These are phyloP conservation scores for Tolypocladium guangdongense DNA, from an alignment of 2,329 filamentous ascomycete genomes.

Conservation along the genomic window DNA sequence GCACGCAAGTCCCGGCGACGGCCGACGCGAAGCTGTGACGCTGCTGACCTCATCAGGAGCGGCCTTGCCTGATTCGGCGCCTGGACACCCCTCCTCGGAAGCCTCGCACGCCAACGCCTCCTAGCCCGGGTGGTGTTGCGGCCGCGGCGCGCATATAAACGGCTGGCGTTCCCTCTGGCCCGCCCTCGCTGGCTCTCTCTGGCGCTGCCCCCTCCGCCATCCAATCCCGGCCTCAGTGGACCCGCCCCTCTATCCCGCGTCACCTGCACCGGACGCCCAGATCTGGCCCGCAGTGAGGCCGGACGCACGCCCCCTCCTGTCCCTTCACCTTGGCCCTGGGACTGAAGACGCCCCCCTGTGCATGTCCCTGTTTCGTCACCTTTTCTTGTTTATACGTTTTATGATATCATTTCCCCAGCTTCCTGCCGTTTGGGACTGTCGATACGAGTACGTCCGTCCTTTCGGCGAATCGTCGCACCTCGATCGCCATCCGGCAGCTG, in stretches of 20 bases:
- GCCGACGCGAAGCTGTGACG: neutral
- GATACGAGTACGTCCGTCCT: too few species aligned
- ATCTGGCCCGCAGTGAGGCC: neutral
- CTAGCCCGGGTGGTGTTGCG: neutral
- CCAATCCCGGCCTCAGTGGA: neutral
- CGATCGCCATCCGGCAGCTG: neutral
- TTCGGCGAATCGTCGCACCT: neutral
- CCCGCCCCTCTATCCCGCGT: neutral
- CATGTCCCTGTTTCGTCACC: neutral
- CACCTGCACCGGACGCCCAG: neutral
- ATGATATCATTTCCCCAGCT: neutral
- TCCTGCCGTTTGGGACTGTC: neutral
- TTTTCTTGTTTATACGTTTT: neutral
- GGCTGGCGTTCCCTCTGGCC: constrained; percentile 27
- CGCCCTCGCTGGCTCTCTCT: constrained; percentile 10
- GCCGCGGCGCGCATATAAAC: constrained; percentile 35
- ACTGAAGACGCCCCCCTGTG: neutral
- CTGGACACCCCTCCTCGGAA: neutral
- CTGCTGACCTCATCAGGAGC: neutral
- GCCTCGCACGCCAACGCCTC: neutral
- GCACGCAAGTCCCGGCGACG: neutral
- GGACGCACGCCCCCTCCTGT: neutral
- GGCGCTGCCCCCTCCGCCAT: neutral
- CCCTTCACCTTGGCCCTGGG: neutral
- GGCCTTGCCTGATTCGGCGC: constrained; percentile 2